Conservation (phyloP, 2,329 filamentous ascomycete species). For the Bipolaris zeicola region DNA sequence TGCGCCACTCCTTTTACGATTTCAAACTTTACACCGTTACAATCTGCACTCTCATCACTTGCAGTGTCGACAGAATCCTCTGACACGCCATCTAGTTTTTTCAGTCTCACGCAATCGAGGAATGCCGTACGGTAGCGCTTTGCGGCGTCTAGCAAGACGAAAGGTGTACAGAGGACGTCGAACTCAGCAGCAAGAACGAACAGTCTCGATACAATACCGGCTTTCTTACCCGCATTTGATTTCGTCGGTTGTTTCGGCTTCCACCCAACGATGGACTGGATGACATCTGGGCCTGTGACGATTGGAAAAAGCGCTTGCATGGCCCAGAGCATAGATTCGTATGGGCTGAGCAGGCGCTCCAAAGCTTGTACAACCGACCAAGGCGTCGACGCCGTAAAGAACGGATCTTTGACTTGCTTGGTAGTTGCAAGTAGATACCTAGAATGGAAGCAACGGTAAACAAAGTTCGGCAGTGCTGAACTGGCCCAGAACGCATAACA, state of each 20-base stretch:
- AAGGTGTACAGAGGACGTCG: slow-evolving; percentile 37
- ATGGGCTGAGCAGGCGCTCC: slow-evolving; percentile 53
- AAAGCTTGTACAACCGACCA: slow-evolving; percentile 51
- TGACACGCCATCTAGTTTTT: slow-evolving; percentile 38
- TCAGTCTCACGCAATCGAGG: slow-evolving; percentile 33
- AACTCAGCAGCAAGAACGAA: slow-evolving; percentile 34
- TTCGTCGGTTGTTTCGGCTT: slow-evolving; percentile 45
- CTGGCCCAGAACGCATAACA: slow-evolving; percentile 35
- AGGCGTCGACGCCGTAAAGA: slow-evolving; percentile 57
- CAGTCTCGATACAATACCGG: slow-evolving; percentile 16
- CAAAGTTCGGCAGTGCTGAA: slow-evolving; percentile 32
- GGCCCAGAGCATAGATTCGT: slow-evolving; percentile 61
- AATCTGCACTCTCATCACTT: background rate
- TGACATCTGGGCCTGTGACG: slow-evolving; percentile 49
- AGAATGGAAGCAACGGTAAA: slow-evolving; percentile 56
- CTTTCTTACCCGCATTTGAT: background rate
- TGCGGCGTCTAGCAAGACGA: slow-evolving; percentile 46
- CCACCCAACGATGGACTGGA: slow-evolving; percentile 46
- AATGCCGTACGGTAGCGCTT: slow-evolving; percentile 47
- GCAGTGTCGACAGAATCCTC: slow-evolving; percentile 7
- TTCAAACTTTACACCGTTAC: slow-evolving; percentile 49
- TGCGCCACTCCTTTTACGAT: slow-evolving; percentile 56
- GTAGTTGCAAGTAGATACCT: slow-evolving; percentile 60
- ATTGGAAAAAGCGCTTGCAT: slow-evolving; percentile 56
- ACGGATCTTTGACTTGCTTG: slow-evolving; percentile 55